Conservation (phyloP, 306 rosid genomes). For the Cucurbita argyrosperma region DNA sequence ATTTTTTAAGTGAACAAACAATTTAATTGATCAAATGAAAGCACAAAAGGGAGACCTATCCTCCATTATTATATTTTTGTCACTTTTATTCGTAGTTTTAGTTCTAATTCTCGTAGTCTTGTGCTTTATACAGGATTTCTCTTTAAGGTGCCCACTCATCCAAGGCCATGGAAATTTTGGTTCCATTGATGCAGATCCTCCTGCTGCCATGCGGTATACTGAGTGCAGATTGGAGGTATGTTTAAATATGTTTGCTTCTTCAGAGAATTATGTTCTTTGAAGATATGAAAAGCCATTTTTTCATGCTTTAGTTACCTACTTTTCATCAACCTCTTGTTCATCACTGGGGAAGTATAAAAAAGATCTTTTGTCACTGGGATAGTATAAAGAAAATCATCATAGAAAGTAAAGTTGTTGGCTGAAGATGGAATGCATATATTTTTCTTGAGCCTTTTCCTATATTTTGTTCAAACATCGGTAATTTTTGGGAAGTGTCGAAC, state of each 20-base stretch:
- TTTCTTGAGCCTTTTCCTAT: background rate
- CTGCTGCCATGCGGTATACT: slow-evolving; percentile 99
- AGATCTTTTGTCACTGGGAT: background rate
- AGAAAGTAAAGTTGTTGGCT: background rate
- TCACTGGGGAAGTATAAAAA: background rate
- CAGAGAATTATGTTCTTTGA: background rate
- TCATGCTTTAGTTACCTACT: background rate
- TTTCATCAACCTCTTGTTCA: background rate
- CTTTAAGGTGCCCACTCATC: slow-evolving; percentile 68
- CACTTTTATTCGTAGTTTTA: background rate
- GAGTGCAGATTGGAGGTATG: slow-evolving; percentile 90
- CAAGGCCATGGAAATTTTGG: slow-evolving; percentile 99
- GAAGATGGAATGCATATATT: background rate
- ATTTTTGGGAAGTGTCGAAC: background rate
- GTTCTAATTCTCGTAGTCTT: background rate
- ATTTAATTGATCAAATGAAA: background rate
- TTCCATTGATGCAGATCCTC: slow-evolving; percentile 90
- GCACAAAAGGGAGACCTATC: background rate
- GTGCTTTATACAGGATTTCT: slow-evolving; percentile 54
- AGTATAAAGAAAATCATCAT: background rate
- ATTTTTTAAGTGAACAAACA: background rate
- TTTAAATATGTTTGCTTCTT: slow-evolving; percentile 1
- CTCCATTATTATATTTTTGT: background rate
- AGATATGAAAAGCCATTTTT: background rate
- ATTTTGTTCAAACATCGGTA: background rate